A percentile compares a stretch with the other conserved stretches of the same genome.
These are phyloP conservation scores for Penicillium sp. DNA, from an alignment of 2,329 filamentous ascomycete species.

Conservation along the genomic window DNA sequence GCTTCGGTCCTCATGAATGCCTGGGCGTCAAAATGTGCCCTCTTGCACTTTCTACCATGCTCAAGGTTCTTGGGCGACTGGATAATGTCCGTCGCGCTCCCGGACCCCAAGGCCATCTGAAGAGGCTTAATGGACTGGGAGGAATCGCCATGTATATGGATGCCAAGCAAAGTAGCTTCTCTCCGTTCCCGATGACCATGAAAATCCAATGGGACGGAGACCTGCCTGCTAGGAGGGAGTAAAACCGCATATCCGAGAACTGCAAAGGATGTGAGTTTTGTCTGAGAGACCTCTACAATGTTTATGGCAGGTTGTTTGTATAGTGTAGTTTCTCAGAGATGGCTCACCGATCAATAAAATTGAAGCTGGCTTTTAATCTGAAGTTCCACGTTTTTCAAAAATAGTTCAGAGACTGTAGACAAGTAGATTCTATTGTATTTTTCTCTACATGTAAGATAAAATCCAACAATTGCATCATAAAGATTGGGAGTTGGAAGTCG, in stretches of 20 bases:
- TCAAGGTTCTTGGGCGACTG: slow-evolving; percentile 42
- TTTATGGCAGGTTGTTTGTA: neutral
- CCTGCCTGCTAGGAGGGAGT: slow-evolving; percentile 22
- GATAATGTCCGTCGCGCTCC: slow-evolving; percentile 44
- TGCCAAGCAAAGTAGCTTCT: slow-evolving; percentile 43
- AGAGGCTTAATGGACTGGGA: slow-evolving; percentile 39
- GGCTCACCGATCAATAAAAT: neutral
- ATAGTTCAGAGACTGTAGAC: neutral
- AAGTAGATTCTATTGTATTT: neutral
- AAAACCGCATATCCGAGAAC: neutral
- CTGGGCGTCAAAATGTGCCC: slow-evolving; percentile 49
- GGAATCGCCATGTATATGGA: slow-evolving; percentile 47
- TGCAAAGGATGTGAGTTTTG: neutral
- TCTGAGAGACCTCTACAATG: neutral
- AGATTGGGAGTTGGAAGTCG: neutral
- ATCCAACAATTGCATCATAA: neutral
- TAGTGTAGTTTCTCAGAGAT: neutral
- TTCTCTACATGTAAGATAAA: neutral
- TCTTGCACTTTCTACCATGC: slow-evolving; percentile 38
- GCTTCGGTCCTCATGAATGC: slow-evolving; percentile 61
- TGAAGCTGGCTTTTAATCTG: neutral
- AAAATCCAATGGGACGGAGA: slow-evolving; percentile 46
- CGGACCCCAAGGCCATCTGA: slow-evolving; percentile 41
- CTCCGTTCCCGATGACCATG: slow-evolving; percentile 45
- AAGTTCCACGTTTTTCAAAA: neutral